These are phyloP conservation scores for Moelleriella libera DNA, from an alignment of 2,329 filamentous ascomycete genomes.

Conservation along the genomic window DNA sequence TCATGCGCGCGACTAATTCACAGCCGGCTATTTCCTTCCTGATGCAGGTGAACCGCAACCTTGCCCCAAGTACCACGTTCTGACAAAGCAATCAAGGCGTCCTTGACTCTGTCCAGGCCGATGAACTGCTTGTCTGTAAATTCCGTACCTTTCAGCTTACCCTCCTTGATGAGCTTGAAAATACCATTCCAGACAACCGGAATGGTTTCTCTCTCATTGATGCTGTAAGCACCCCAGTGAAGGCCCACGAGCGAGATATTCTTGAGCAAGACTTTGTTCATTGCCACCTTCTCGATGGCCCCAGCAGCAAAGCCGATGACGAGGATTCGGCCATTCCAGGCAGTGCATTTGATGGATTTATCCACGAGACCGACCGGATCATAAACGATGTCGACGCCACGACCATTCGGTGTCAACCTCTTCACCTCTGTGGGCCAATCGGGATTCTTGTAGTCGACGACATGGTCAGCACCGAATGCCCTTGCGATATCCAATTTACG, in stretches of 20 bases:
- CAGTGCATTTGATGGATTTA: slow-evolving; percentile 75
- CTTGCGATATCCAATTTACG: slow-evolving; percentile 70
- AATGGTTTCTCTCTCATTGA: slow-evolving; percentile 57
- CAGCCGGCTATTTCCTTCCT: slow-evolving; percentile 45
- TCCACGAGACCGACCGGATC: slow-evolving; percentile 89
- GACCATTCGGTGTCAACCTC: slow-evolving; percentile 56
- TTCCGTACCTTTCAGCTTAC: slow-evolving; percentile 69
- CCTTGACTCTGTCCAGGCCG: slow-evolving; percentile 65
- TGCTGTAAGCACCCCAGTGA: slow-evolving; percentile 79
- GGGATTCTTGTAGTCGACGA: slow-evolving; percentile 58
- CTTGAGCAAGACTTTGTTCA: slow-evolving; percentile 87
- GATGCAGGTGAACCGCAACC: slow-evolving; percentile 77
- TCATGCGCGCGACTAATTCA: slow-evolving; percentile 11
- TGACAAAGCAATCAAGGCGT: slow-evolving; percentile 64
- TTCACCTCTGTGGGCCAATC: slow-evolving; percentile 58
- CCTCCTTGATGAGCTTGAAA: slow-evolving; percentile 59
- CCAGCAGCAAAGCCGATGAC: slow-evolving; percentile 71
- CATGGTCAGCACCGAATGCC: slow-evolving; percentile 73
- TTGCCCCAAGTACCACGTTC: slow-evolving; percentile 87
- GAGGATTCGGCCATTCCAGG: slow-evolving; percentile 82
- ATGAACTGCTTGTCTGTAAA: slow-evolving; percentile 73
- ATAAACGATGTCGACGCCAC: slow-evolving; percentile 82
- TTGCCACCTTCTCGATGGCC: slow-evolving; percentile 76
- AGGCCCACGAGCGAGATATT: slow-evolving; percentile 83
- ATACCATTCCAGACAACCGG: slow-evolving; percentile 69